Evolutionary conservation across 2,329 filamentous ascomycete genomes (phyloP).

Genomic region (Diaporthe ampelina): DNA sequence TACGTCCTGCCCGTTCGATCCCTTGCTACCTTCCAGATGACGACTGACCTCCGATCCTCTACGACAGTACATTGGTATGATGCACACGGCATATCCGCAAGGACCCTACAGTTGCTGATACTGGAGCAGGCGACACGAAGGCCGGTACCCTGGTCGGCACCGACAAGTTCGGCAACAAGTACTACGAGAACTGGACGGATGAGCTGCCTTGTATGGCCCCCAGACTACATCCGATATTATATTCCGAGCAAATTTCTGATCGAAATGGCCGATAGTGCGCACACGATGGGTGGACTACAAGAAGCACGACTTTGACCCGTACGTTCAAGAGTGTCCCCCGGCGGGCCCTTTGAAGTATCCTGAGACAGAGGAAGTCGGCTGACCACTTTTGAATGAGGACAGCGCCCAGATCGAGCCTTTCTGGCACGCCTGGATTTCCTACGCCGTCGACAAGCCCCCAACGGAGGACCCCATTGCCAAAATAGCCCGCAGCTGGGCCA

Average conservation of each 20-base stretch:
- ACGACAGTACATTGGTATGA: constrained; percentile 69
- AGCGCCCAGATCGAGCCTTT: constrained; percentile 91
- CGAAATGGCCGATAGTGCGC: constrained; percentile 72
- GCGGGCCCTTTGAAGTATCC: background rate
- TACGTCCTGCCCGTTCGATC: constrained; percentile 65
- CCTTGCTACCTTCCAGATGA: constrained; percentile 34
- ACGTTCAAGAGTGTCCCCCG: constrained; percentile 52
- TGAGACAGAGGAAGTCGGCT: background rate
- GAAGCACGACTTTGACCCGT: constrained; percentile 85
- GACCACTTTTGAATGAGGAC: constrained; percentile 41
- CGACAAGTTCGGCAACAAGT: constrained; percentile 97
- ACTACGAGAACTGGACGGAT: constrained; percentile 94
- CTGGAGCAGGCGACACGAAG: constrained; percentile 88
- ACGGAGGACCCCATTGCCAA: constrained; percentile 80
- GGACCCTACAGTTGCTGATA: constrained; percentile 15
- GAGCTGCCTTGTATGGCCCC: constrained; percentile 84
- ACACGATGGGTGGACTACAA: constrained; percentile 99
- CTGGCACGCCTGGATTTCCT: constrained; percentile 99
- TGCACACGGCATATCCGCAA: background rate
- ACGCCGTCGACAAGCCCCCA: constrained; percentile 90
- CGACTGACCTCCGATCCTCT: constrained; percentile 43
- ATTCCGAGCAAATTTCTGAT: background rate
- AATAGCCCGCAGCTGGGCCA: constrained; percentile 81
- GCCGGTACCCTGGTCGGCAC: constrained; percentile 85
- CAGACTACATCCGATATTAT: background rate